Evolutionary conservation across 164 flowering plant genomes (phyloP), one percentile per base, ranked within the genome.

Genomic region (Piper longum): DNA sequence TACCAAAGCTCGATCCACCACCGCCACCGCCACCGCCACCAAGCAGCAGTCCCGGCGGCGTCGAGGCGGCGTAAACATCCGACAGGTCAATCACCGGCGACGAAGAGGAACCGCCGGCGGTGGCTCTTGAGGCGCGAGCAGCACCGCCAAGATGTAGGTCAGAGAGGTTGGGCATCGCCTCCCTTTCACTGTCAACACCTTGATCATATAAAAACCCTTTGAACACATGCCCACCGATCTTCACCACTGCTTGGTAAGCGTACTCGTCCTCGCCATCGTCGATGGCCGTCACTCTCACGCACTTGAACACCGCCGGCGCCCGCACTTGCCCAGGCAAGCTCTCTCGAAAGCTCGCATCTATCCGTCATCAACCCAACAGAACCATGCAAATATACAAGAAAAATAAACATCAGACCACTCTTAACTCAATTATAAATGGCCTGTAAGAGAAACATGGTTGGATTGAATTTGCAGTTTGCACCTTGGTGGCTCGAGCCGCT

Each of bases 211-310:
- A 62, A 62, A 91, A 82, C 9, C 98, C 98, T 67, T 89, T 89
- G 70, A 87, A 92, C 16, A 92, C 85, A 73, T 84, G 97, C 13
- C 98, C 97, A 4, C 90, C 89, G 36, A 92, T 92, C 72, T 78
- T 89, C 40, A 90, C 98, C 39, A 85, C 79, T 0, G 93, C 97
- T 59, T 92, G 96, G 63, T 92, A 92, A 0, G 96, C 98, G 62
- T 77, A 88, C 72, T 92, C 91, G 45, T 89, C 96, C 7, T 90
- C 95, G 0, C 96, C 97, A 43, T 89, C 95, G 0, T 90, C 96
- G 43, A 92, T 66, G 7, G 96, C 82, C 7, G 96, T 86, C 67
- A 92, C 97, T 16, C 85, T 66, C 14, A 92, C 96, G 69, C 97
- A 92, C 79, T 81, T 88, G 83, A 92, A 92, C 9, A 82, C 85